These are phyloP conservation scores for cucumber (Cucumis sativus) DNA, from an alignment of 306 rosid genomes.

Conservation along the genomic window Cucumber_9930_V3 NC_026659.2:27731501-27732000, in stretches of 20 bases:
- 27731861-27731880: not conserved
- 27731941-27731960: not conserved
- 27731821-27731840: not conserved
- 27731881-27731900: not conserved
- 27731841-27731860: not conserved
- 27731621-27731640: not conserved
- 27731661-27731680: not conserved
- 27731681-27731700: not conserved
- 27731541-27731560: not conserved
- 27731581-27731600: not conserved
- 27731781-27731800: not conserved
- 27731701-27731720: not conserved
- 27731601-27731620: not conserved
- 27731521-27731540: slow-evolving; percentile 26
- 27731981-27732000: not conserved
- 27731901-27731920: not conserved
- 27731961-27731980: not conserved
- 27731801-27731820: not conserved
- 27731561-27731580: not conserved
- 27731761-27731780: not conserved
- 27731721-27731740: too few relatives aligned
- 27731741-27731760: not conserved
- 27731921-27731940: not conserved
- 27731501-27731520: slow-evolving; percentile 97
- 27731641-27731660: not conserved